Percentiles rank a stretch among this genome's conserved stretches.
Evolutionary conservation across 305 asterid genomes (phyloP).

Genomic region (Fraxinus nigra): DNA sequence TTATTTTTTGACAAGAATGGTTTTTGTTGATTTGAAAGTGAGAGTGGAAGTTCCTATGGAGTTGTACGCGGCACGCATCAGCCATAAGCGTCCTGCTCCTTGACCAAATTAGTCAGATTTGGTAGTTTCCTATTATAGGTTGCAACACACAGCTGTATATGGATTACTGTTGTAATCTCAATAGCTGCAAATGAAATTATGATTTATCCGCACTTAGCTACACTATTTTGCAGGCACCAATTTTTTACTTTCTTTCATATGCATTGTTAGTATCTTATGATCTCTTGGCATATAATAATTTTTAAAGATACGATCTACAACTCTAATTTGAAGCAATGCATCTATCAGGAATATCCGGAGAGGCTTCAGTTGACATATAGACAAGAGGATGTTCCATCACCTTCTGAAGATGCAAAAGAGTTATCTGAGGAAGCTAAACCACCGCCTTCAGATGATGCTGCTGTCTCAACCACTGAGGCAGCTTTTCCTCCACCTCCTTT

Average conservation of each 20-base stretch:
- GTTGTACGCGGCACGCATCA: background rate
- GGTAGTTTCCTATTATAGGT: background rate
- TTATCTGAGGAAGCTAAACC: slow-evolving; percentile 47
- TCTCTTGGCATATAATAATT: background rate
- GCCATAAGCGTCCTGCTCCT: background rate
- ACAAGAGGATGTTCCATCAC: slow-evolving; percentile 65
- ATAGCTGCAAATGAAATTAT: background rate
- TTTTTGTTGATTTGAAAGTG: background rate
- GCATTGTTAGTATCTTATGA: background rate
- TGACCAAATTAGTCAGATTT: background rate
- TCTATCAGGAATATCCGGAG: slow-evolving; percentile 82
- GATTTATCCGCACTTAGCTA: background rate
- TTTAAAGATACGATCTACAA: background rate
- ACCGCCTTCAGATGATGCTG: slow-evolving; percentile 46
- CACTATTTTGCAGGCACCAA: background rate
- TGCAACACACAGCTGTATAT: background rate
- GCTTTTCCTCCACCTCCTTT: slow-evolving; percentile 34
- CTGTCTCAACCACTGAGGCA: slow-evolving; percentile 41
- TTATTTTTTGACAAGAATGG: background rate
- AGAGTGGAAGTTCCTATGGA: background rate
- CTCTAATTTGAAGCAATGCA: background rate
- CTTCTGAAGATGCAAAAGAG: slow-evolving; percentile 56
- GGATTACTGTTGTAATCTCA: background rate
- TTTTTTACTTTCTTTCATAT: background rate
- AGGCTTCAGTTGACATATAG: slow-evolving; percentile 92